Base-by-base conservation (phyloP, 2,329 filamentous ascomycete genomes). In the Epicoccum nigrum region DNA sequence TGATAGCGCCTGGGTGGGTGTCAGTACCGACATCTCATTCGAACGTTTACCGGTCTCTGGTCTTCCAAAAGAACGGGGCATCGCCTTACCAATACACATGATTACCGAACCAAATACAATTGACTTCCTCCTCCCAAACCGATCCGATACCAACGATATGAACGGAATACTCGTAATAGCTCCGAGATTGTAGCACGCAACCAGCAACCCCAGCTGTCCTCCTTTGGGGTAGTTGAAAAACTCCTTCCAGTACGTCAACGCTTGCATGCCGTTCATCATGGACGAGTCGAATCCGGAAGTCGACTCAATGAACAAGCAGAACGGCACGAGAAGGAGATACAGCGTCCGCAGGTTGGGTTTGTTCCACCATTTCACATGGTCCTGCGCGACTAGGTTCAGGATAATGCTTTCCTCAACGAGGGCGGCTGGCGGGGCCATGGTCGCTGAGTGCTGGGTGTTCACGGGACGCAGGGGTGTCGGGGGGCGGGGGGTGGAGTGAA, bases 261-360 rank as follows among this genome's bases (percentile, higher is more conserved):
- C 64, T 54, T 71, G 66, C 57, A 66, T 64, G n/a, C 65, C 67
- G 43, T 67, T 65, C 51, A 77, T 78, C 65, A 81, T 77, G 21
- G 76, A 80, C 3, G 77, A 80, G 59, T 84, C 83, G 58, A 84
- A 85, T 0, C 83, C 82, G 4, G 81, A 83, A 0, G 82, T 85
- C 62, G 83, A 83, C 70, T 86, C 84, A 50, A 86, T 83, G 38
- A 83, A 83, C 73, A 86, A 82, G 65, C 81, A 84, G 34, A 81
- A 82, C 17, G 82, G 81, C 51, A 86, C 81, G 41, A 86, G 76
- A 52, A 83, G 69, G 6, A 86, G 64, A 61, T 86, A 86, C 30
- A 86, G 74, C 15, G 63, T 64, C 45, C 83, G 76, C 31, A 86
- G 71, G 56, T 86, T 86, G 1, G 79, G 81, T 68, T 86, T 86